Base-by-base conservation (phyloP, 345 rosid species). In the Odontarrhena argentea region DNA sequence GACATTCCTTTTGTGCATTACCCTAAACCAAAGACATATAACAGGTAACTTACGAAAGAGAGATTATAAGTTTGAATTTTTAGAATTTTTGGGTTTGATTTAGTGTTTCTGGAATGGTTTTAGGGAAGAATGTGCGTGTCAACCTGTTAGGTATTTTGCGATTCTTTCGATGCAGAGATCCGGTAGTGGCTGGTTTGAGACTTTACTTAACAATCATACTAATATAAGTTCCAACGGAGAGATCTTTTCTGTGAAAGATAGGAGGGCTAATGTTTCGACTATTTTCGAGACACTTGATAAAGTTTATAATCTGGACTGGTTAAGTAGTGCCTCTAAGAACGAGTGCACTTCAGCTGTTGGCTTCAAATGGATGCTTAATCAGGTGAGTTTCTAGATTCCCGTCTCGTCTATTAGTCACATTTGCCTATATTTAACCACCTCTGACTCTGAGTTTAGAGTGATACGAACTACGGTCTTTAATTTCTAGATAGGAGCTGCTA, bases 161-260 rank as follows among this genome's bases (percentile, higher is more conserved):
- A 91, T 95, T 78, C 76, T 95, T 56, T 95, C 96, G 12, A 95
- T 95, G 99, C 99, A 95, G 87, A 89, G 99, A 73, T 95, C 96
- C 10, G 99, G 99, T 69, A 95, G 99, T 54, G 99, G 99, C 56
- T 95, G 99, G 99, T 95, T 91, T 74, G 99, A 95, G 83, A 95
- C 96, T 3, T 75, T 95, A 65, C 80, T 95, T 42, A 95, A 95
- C 67, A 91, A 87, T 66, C 99, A 95, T 75, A 89, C 97, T 12
- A 95, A 88, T 70, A 87, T 91, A 64, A 95, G 97, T 81, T 95
- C 99, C 0, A 95, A 95, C 11, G 99, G 99, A 46, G 99, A 95
- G 83, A 82, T 89, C 67, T 95, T 91, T 75, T 87, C 97, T 9
- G 96, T 91, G 49, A 95, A 95, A 84, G 83, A 81, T 43, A 84